These are phyloP conservation scores for Fusarium sp. DNA, from an alignment of 2,329 filamentous ascomycete species.

Conservation along the genomic window DNA sequence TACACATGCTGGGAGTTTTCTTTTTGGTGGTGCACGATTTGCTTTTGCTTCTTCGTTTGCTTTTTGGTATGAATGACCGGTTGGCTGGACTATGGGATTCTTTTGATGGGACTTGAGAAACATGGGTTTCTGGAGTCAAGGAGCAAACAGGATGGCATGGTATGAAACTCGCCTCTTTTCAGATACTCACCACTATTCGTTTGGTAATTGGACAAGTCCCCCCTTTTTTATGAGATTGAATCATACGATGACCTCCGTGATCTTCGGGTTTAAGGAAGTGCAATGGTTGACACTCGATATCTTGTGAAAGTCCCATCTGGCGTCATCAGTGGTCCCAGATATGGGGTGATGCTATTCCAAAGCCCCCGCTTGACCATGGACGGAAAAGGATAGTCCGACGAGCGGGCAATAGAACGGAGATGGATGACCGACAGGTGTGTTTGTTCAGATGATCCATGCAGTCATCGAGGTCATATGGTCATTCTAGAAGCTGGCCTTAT, in stretches of 20 bases:
- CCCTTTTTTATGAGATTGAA: not conserved
- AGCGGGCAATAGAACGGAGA: conserved; percentile 16
- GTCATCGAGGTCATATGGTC: not conserved
- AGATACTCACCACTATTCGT: conserved; percentile 23
- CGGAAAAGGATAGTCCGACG: conserved; percentile 23
- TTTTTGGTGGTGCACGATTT: conserved; percentile 6
- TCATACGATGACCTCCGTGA: conserved; percentile 10
- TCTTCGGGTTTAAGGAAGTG: conserved; percentile 1
- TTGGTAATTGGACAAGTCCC: not conserved
- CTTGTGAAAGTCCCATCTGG: not conserved
- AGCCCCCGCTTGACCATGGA: not conserved
- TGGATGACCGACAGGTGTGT: not conserved
- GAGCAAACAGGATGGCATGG: not conserved
- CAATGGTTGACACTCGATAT: not conserved
- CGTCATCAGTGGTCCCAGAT: conserved; percentile 15
- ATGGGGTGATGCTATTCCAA: conserved; percentile 28
- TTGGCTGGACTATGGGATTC: not conserved
- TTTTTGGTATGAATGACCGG: not conserved
- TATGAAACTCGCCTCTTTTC: conserved; percentile 35
- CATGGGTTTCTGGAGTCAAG: conserved; percentile 26
- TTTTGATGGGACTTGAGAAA: conserved; percentile 5
- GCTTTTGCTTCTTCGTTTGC: not conserved
- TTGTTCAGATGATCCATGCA: conserved; percentile 20
- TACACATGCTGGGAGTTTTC: conserved; percentile 4
- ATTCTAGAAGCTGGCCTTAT: not conserved